Evolutionary conservation across 169 alveolate species (phyloP).

Genomic region (Pseudocohnilembus persalinus): DNA sequence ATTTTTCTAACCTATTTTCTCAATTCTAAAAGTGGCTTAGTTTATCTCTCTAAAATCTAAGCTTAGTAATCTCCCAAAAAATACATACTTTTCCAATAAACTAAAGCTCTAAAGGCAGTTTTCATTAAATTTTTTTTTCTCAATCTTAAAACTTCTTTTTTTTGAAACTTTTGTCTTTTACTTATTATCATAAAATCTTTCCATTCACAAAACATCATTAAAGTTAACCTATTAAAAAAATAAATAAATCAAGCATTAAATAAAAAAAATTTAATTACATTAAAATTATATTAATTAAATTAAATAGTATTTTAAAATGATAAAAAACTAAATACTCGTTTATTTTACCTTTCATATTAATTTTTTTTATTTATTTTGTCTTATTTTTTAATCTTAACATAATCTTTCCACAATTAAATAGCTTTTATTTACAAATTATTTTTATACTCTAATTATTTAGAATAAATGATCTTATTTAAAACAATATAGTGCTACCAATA

Average conservation of each 20-base stretch:
- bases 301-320: too few species aligned
- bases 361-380: too few species aligned
- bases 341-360: too few species aligned
- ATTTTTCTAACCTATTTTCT: neutral
- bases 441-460: neutral
- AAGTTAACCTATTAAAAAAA: neutral
- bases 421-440: too few species aligned
- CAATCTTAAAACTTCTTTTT: neutral
- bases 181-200: neutral
- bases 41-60: neutral
- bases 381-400: too few species aligned
- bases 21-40: neutral
- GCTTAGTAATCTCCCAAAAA: neutral
- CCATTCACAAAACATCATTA: neutral
- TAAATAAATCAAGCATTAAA: too few species aligned
- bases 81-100: neutral
- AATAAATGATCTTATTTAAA: too few species aligned
- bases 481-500: neutral
- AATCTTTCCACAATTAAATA: too few species aligned
- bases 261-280: too few species aligned
- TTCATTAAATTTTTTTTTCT: neutral
- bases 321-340: too few species aligned
- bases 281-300: too few species aligned
- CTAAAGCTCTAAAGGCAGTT: neutral
- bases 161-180: neutral